A percentile compares a stretch with the other conserved stretches of the same genome.
Conservation (phyloP, 2,329 filamentous ascomycete species). For the Hansfordia pulvinata region DNA sequence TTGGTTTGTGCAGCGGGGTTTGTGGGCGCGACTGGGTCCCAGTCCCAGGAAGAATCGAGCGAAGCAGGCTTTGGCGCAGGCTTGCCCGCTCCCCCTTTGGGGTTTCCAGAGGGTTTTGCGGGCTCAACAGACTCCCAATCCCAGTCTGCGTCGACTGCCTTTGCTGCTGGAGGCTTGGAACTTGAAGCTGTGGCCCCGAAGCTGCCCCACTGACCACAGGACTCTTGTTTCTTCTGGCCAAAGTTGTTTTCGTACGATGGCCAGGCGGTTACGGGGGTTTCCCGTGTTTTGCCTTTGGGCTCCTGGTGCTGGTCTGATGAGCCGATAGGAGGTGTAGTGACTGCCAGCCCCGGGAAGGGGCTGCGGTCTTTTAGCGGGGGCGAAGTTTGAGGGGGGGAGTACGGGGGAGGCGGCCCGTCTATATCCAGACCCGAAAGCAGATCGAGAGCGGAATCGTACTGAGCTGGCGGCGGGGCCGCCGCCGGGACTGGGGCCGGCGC, state of each 20-base stretch:
- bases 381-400: slow-evolving; percentile 34
- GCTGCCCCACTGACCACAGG: slow-evolving; percentile 36
- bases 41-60: slow-evolving; percentile 13
- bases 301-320: slow-evolving; percentile 17
- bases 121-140: slow-evolving; percentile 14
- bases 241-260: slow-evolving; percentile 19
- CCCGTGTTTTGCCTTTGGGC: slow-evolving; percentile 19
- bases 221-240: slow-evolving; percentile 11
- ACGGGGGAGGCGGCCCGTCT: slow-evolving; percentile 17
- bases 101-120: slow-evolving; percentile 5
- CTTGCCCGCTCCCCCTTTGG: slow-evolving; percentile 2
- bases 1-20: slow-evolving; percentile 5
- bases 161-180: slow-evolving; percentile 6
- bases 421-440: slow-evolving; percentile 19
- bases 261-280: slow-evolving; percentile 31
- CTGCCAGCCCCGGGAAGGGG: slow-evolving; percentile 32
- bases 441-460: too few species aligned
- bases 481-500: too few species aligned
- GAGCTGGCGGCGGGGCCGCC: neutral
- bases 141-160: slow-evolving; percentile 9
- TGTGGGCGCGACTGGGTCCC: slow-evolving; percentile 10
- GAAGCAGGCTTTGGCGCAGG: too few species aligned
- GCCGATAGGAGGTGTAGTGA: slow-evolving; percentile 26
- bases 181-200: slow-evolving; percentile 23
- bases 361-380: slow-evolving; percentile 39